Conservation (phyloP, 1,284 basidiomycete species). For the Papiliotrema terrestris region DNA sequence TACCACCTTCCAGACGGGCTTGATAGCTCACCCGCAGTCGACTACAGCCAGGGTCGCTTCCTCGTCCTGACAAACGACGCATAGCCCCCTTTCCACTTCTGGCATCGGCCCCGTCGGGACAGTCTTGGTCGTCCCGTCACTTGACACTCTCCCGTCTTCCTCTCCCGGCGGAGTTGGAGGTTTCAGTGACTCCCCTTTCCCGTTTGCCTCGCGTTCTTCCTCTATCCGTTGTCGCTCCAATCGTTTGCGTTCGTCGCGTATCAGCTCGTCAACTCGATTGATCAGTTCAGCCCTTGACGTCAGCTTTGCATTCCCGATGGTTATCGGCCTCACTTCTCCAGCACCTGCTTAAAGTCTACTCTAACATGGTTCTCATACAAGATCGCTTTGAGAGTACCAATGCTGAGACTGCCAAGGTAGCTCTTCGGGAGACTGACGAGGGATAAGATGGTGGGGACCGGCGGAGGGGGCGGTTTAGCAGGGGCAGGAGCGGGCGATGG, state of each 20-base stretch:
- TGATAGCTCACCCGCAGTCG: conserved; percentile 74
- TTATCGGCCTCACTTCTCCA: conserved; percentile 41
- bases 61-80: conserved; percentile 85
- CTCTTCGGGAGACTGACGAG: conserved; percentile 61
- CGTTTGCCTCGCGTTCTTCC: conserved; percentile 39
- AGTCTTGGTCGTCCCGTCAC: conserved; percentile 14
- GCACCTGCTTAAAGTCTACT: conserved; percentile 49
- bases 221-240: conserved; percentile 46
- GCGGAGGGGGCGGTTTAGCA: conserved; percentile 49
- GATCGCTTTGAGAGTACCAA: conserved; percentile 68
- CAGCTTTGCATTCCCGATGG: not conserved
- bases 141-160: conserved; percentile 10
- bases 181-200: not conserved
- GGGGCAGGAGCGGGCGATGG: conserved; percentile 9
- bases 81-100: conserved; percentile 66
- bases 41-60: conserved; percentile 86
- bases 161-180: not conserved
- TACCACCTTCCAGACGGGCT: not conserved
- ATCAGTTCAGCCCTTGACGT: conserved; percentile 65
- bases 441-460: conserved; percentile 59
- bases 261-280: conserved; percentile 59
- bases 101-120: conserved; percentile 43
- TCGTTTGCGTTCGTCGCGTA: conserved; percentile 61
- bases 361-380: conserved; percentile 58
- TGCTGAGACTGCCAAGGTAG: conserved; percentile 59